A percentile compares a stretch with the other conserved stretches of the same genome.
Conservation (phyloP, 2,329 filamentous ascomycete genomes). For the Claviceps fusiformis region DNA sequence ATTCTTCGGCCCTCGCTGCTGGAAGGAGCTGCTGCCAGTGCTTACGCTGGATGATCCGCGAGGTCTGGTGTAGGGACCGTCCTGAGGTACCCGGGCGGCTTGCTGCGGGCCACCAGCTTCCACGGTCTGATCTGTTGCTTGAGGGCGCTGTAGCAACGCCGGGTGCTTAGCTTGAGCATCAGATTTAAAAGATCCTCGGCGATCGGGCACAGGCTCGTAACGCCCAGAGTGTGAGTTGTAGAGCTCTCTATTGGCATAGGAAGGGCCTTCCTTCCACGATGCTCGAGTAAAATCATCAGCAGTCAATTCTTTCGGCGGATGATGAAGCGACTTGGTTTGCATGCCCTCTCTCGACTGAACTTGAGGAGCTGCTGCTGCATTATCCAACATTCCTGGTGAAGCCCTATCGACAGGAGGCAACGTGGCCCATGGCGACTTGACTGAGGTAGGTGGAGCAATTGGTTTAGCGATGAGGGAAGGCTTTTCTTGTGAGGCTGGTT, state of each 20-base stretch:
- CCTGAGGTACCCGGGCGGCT: constrained; percentile 54
- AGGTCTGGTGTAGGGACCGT: constrained; percentile 57
- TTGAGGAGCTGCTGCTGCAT: constrained; percentile 31
- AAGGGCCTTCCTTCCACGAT: constrained; percentile 60
- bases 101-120: constrained; percentile 84
- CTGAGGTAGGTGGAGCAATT: constrained; percentile 49
- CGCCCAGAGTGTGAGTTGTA: constrained; percentile 93
- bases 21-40: constrained; percentile 62
- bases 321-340: constrained; percentile 39
- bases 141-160: constrained; percentile 63
- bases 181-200: constrained; percentile 54
- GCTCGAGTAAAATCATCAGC: constrained; percentile 86
- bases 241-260: constrained; percentile 56
- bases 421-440: constrained; percentile 84
- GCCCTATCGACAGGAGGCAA: constrained; percentile 75
- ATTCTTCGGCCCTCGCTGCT: constrained; percentile 39
- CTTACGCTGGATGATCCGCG: constrained; percentile 87
- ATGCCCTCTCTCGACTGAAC: constrained; percentile 40
- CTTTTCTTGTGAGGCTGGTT: constrained; percentile 51
- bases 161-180: constrained; percentile 59
- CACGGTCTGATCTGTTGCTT: constrained; percentile 51
- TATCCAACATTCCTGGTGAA: constrained; percentile 52
- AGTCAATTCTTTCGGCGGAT: constrained; percentile 65
- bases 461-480: constrained; percentile 62
- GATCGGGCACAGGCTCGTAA: constrained; percentile 77